Base-by-base conservation (phyloP, 1,139 yeast genomes). In the Nakaseomyces sp. region DNA sequence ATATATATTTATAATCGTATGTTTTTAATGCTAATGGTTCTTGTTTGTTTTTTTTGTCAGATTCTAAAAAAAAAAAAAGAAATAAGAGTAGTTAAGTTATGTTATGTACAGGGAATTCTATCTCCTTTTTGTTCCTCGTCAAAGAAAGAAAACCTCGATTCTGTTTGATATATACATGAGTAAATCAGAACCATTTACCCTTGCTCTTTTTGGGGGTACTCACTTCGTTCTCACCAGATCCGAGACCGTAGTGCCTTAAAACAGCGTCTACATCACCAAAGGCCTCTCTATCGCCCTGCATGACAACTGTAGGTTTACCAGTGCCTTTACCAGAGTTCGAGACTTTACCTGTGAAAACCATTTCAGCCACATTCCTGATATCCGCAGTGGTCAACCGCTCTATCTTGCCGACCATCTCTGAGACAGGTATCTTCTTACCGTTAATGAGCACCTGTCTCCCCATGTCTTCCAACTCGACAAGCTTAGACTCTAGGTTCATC, bases 381-480 rank as follows among this genome's bases (percentile, higher is more conserved):
- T 89, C 96, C 3, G 67, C 66, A 3, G 80, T 73, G 0, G 85
- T 74, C 50, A 91, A 72, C 7, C 64, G 61, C 49, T 82, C 87
- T 49, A 91, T 88, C 56, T 80, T 80, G 9, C 67, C 69, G 46
- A 91, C 81, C 95, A 91, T 88, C 56, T 88, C 95, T 35, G 73
- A 70, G 7, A 88, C 82, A 12, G 86, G 78, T n/a, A 91, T 75
- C 53, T 85, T 74, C 54, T 74, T 74, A 37, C 87, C 88, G 58
- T 84, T 88, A 45, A 87, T 78, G 65, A 86, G 95, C 25, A 91
- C 78, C 65, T 91, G 98, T 63, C 98, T 78, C 10, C 98, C 98
- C 65, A 89, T 72, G 59, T 91, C 98, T 64, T 91, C 98, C 44
- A 91, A 70, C 56, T 85, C 89, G 15, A 94, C 95, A 71, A 91